phyloP scores from a whole-genome alignment of 805 yeast genomes.

The Saccharomycopsis synnaedendra region DNA sequence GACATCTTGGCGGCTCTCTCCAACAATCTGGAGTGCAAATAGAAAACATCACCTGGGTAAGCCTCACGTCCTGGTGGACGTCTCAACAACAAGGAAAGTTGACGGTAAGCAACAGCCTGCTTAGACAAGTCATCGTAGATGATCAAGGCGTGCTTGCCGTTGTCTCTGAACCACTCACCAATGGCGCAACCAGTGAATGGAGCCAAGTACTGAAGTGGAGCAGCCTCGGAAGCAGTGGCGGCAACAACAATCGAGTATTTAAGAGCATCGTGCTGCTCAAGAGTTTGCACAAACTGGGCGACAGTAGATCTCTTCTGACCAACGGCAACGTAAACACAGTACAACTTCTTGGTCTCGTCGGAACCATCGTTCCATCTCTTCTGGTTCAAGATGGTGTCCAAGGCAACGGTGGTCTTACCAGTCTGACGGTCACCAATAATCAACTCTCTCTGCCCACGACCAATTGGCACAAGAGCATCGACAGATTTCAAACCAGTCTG shows the following conservation, averaged over 20 bases:
- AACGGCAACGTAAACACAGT: conserved; percentile 99
- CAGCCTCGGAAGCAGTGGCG: conserved; percentile 99
- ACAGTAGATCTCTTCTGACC: conserved; percentile 99
- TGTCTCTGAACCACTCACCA: conserved; percentile 99
- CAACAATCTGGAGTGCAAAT: conserved; percentile 87
- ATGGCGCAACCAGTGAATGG: conserved; percentile 99
- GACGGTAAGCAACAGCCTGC: conserved; percentile 99
- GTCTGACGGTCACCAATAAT: conserved; percentile 99
- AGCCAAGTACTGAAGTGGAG: conserved; percentile 99
- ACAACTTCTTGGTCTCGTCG: conserved; percentile 95
- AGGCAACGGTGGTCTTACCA: conserved; percentile 99
- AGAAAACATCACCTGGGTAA: conserved; percentile 95
- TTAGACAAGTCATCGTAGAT: conserved; percentile 96
- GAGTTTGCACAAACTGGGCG: conserved; percentile 98
- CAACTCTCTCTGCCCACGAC: conserved; percentile 99
- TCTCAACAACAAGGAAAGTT: conserved; percentile 92
- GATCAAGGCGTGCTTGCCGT: conserved; percentile 95
- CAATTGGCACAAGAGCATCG: conserved; percentile 97
- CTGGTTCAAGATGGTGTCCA: conserved; percentile 97
- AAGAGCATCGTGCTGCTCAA: conserved; percentile 96
- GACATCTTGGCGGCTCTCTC: conserved; percentile 98
- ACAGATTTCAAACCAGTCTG: conserved; percentile 99
- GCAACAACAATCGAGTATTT: conserved; percentile 97
- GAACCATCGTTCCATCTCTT: conserved; percentile 95
- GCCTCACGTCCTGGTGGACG: conserved; percentile 97